Base-by-base conservation (phyloP, 345 rosid species). In the Linum trigynum region DNA sequence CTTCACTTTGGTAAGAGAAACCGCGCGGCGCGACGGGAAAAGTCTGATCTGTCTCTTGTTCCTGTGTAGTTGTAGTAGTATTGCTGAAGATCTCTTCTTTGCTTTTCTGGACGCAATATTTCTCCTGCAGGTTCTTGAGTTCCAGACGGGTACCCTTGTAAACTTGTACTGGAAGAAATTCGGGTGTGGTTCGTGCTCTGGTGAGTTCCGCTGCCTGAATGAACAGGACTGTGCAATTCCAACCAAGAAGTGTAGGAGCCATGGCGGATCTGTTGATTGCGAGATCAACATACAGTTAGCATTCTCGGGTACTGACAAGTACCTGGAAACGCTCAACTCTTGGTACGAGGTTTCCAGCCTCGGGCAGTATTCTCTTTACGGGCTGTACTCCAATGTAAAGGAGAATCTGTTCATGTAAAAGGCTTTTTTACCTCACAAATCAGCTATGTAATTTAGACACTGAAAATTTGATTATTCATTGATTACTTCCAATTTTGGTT, bases 271-370 rank as follows among this genome's bases (percentile, higher is more conserved):
- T 0, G 65, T 53, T 43, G 81, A 84, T 11, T 94, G 97, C 82
- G 69, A 67, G 42, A 14, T 84, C 0, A 75, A 86, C 42, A 88
- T 90, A 62, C 99, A 94, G 58, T 65, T 88, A 32, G 74, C 92
- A 4, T 94, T 88, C 77, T 85, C 97, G 0, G 97, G 99, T 15
- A 94, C 96, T 3, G 99, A 88, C 77, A 81, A 70, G 82, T 85
- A 83, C 78, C 74, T 85, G 0, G 84, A 82, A 65, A 78, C 82
- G 3, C 77, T 94, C 39, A 88, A 90, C 76, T 80, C 95, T 3
- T 94, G 97, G 99, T 94, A 90, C 12, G 97, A 94, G 76, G 86
- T 94, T 2, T 79, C 69, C 57, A 85, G 86, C 8, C 86, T 94
- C 57, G 69, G 88, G 68, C 86, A 73, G 59, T 70, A 77, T 75